These are phyloP conservation scores for Irpex sp. DNA, from an alignment of 1,284 basidiomycete genomes.

Conservation along the genomic window DNA sequence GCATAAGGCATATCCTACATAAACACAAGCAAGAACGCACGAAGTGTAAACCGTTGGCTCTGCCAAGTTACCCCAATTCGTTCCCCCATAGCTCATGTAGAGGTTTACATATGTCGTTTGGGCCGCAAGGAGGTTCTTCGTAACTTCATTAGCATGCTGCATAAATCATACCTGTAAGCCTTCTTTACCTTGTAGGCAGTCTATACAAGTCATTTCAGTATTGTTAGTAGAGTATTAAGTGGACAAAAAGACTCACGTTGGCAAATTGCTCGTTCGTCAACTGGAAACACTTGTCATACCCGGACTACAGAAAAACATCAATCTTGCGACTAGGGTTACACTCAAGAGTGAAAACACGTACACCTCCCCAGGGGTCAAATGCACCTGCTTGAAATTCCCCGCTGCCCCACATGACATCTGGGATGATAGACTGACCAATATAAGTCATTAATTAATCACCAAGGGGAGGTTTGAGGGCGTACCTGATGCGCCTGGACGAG, in stretches of 20 bases:
- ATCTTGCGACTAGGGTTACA: background rate
- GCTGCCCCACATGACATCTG: slow-evolving; percentile 30
- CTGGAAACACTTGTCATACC: slow-evolving; percentile 39
- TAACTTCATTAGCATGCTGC: background rate
- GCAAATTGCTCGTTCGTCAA: slow-evolving; percentile 43
- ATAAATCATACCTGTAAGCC: background rate
- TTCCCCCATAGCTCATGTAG: slow-evolving; percentile 44
- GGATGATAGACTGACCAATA: slow-evolving; percentile 26
- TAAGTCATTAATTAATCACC: slow-evolving; percentile 19
- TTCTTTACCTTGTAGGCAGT: slow-evolving; percentile 14
- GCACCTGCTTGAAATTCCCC: slow-evolving; percentile 36
- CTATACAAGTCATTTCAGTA: background rate
- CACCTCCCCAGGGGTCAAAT: slow-evolving; percentile 25
- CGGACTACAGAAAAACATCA: slow-evolving; percentile 23
- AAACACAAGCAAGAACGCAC: slow-evolving; percentile 24
- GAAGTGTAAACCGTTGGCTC: slow-evolving; percentile 40
- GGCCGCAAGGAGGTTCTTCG: slow-evolving; percentile 37
- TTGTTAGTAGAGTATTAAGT: too few species aligned
- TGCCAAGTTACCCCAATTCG: slow-evolving; percentile 44
- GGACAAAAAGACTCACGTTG: slow-evolving; percentile 25
- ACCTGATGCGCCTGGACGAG: slow-evolving; percentile 23
- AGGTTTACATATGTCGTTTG: slow-evolving; percentile 35
- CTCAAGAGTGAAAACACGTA: slow-evolving; percentile 6
- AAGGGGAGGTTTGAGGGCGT: slow-evolving; percentile 15
- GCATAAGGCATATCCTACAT: background rate